These are phyloP conservation scores for Selaginella tamariscina DNA, from an alignment of 75 land plant species.

Conservation along the genomic window DNA sequence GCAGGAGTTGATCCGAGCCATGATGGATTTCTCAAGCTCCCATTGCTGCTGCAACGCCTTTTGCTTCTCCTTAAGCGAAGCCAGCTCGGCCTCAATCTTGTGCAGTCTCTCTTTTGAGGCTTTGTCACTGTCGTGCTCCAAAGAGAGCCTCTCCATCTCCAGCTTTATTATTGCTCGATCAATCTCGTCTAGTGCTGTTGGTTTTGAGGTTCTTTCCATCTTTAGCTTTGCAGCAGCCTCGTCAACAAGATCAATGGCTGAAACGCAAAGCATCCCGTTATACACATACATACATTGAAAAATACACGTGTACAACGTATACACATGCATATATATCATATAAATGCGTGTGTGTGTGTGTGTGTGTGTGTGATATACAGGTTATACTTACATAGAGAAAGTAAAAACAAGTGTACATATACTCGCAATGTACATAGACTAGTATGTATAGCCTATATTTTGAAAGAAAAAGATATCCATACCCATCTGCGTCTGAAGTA, in stretches of 20 bases:
- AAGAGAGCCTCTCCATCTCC: constrained; percentile 10
- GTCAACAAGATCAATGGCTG: constrained; percentile 9
- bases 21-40: not conserved
- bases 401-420: no score
- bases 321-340: no score
- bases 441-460: no score
- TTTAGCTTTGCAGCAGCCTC: constrained; percentile 12
- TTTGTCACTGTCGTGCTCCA: not conserved
- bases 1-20: not conserved
- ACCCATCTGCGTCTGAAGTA: no score
- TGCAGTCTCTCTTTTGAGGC: not conserved
- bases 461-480: no score
- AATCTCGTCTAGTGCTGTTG: constrained; percentile 10
- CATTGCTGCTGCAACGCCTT: constrained; percentile 1
- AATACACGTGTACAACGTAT: no score
- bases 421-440: no score
- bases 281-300: no score
- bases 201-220: constrained; percentile 6
- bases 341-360: no score
- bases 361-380: no score
- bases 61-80: not conserved
- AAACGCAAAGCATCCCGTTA: no score
- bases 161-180: constrained; percentile 2
- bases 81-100: constrained; percentile 1
- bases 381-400: no score